These are phyloP conservation scores for Colletotrichum musicola DNA, from an alignment of 2,329 filamentous ascomycete genomes.

Conservation along the genomic window DNA sequence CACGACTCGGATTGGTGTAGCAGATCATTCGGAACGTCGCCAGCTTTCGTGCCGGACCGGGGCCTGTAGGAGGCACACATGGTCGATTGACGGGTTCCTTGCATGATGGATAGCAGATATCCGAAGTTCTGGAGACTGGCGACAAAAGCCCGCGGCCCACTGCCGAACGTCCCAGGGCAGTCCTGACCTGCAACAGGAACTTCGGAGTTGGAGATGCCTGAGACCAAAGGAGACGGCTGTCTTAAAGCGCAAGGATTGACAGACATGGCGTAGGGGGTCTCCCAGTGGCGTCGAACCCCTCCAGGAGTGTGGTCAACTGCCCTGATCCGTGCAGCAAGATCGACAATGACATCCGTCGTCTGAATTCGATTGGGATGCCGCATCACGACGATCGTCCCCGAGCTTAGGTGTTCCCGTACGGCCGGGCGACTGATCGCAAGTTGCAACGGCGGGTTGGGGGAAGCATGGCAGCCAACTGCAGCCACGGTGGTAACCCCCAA, in stretches of 20 bases:
- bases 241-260: constrained; percentile 8
- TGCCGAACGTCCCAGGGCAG: constrained; percentile 18
- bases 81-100: constrained; percentile 20
- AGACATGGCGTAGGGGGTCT: neutral
- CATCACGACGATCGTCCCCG: constrained; percentile 19
- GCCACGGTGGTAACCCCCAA: neutral
- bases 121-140: constrained; percentile 22
- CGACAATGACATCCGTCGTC: constrained; percentile 19
- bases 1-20: constrained; percentile 16
- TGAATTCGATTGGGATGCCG: constrained; percentile 14
- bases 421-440: constrained; percentile 22
- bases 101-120: constrained; percentile 26
- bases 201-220: constrained; percentile 21
- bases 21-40: constrained; percentile 29
- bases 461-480: neutral
- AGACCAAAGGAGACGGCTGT: constrained; percentile 12
- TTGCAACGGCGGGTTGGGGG: constrained; percentile 1
- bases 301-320: neutral
- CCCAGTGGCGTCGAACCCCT: neutral
- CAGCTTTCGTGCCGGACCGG: constrained; percentile 23
- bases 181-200: constrained; percentile 28
- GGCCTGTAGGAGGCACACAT: constrained; percentile 1
- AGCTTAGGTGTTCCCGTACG: constrained; percentile 16
- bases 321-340: constrained; percentile 23
- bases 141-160: constrained; percentile 3